Evolutionary conservation across 1,284 basidiomycete species (phyloP), one percentile per base, ranked within the genome.

Genomic region (Xanthoconium separans): DNA sequence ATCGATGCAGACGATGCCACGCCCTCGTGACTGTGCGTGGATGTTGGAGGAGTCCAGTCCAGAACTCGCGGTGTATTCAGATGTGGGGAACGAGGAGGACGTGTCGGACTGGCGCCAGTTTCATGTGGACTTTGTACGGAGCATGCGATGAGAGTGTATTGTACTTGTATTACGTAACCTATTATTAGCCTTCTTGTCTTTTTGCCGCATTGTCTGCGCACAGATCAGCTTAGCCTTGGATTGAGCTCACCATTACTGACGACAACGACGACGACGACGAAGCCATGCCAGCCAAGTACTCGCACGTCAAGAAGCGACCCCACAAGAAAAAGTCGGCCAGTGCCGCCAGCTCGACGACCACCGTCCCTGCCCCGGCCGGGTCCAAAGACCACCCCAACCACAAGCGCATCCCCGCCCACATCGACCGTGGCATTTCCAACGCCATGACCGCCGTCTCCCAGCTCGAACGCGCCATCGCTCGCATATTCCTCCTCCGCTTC

Each of bases 281-380:
- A 27, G 27, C 27, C 4, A 86, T 86, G 84, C 82, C 84, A 15
- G 78, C 83, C 31, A 86, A 86, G 61, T 85, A 86, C 69, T 85
- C 84, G 18, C 84, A 86, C 68, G 79, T 83, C n/a, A 85, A 84
- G 75, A 85, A 84, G 64, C 70, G 81, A 40, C 71, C 79, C 7
- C 62, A 74, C 7, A 72, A 76, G 61, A 81, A 78, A 63, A 77
- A 78, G 56, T 62, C 71, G 11, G 67, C 51, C 45, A 65, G 44
- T 65, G 63, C 55, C 65, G 63, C 55, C 64, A 62, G 29, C 49
- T 33, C 55, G 10, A 42, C 45, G 8, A 42, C 45, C 8, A 42
- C 2, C 37, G 22, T 66, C 47, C 27, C 27, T 27, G 4, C 27
- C 27, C 4, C 27, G 27, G 39, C 20, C 8, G 54, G 50, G 29